Conservation (phyloP, 768 basidiomycete species). For the Strobilomyces confusus region DNA sequence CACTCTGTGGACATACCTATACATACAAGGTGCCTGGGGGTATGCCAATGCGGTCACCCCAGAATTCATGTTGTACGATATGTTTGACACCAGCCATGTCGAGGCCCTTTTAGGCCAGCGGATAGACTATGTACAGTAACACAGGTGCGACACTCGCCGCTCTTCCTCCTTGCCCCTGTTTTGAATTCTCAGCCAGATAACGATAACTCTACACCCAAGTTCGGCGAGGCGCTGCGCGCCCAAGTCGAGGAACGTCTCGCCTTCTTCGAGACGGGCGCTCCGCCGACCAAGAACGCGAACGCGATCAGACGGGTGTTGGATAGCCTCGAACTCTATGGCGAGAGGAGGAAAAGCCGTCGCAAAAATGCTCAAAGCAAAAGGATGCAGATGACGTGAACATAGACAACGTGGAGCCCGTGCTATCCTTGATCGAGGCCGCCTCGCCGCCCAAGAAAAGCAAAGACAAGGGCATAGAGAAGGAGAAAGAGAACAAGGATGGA, state of each 20-base stretch:
- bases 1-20: no score
- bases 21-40: no score
- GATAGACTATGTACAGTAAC: no score
- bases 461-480: slow-evolving; percentile 5
- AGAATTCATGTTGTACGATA: no score
- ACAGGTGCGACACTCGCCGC: no score
- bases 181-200: no score
- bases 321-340: slow-evolving; percentile 66
- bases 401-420: slow-evolving; percentile 38
- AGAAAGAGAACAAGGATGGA: slow-evolving; percentile 30
- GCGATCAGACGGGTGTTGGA: slow-evolving; percentile 87
- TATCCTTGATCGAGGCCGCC: slow-evolving; percentile 57
- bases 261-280: slow-evolving; percentile 90
- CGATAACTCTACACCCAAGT: slow-evolving; percentile 86
- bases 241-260: slow-evolving; percentile 95
- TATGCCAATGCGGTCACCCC: no score
- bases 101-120: no score
- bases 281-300: slow-evolving; percentile 88
- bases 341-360: slow-evolving; percentile 28
- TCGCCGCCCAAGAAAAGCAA: slow-evolving; percentile 63
- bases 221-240: slow-evolving; percentile 87
- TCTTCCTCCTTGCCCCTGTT: no score
- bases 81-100: no score
- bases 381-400: slow-evolving; percentile 38
- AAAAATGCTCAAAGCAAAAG: neutral